These are phyloP conservation scores for Ephemerocybe angulata DNA, from an alignment of 768 basidiomycete genomes.

Conservation along the genomic window DNA sequence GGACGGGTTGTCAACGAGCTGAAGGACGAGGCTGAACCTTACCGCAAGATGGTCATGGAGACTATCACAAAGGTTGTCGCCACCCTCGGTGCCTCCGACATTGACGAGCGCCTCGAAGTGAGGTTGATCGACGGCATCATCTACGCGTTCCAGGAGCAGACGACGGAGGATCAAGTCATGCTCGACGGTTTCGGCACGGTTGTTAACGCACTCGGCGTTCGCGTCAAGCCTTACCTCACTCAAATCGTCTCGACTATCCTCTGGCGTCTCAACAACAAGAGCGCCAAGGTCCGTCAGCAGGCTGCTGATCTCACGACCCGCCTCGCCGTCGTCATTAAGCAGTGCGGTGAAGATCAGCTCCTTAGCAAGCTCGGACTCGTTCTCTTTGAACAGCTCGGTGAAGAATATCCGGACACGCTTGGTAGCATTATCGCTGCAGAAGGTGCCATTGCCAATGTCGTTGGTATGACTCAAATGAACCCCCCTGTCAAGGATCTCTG, in stretches of 20 bases:
- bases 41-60: conserved; percentile 99
- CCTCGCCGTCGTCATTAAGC: conserved; percentile 96
- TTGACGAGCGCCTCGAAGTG: conserved; percentile 93
- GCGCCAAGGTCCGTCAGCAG: conserved; percentile 97
- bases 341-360: conserved; percentile 94
- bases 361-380: conserved; percentile 95
- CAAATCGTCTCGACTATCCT: conserved; percentile 99
- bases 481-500: conserved; percentile 98
- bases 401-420: conserved; percentile 98
- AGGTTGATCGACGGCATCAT: conserved; percentile 97
- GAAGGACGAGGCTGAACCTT: conserved; percentile 88
- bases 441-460: conserved; percentile 98
- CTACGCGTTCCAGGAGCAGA: conserved; percentile 99
- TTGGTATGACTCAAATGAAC: conserved; percentile 99
- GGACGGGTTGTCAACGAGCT: conserved; percentile 84
- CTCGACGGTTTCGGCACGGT: conserved; percentile 97
- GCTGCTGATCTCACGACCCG: conserved; percentile 98
- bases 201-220: conserved; percentile 92
- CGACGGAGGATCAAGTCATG: conserved; percentile 99
- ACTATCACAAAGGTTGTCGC: conserved; percentile 96
- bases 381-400: conserved; percentile 96
- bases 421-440: conserved; percentile 99
- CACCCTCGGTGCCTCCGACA: conserved; percentile 92
- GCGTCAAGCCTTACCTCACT: conserved; percentile 96
- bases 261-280: conserved; percentile 99